Evolutionary conservation across 495 filamentous ascomycete species (phyloP), one percentile per base, ranked within the genome.

Genomic region (Aspergillus homomorphus): DNA sequence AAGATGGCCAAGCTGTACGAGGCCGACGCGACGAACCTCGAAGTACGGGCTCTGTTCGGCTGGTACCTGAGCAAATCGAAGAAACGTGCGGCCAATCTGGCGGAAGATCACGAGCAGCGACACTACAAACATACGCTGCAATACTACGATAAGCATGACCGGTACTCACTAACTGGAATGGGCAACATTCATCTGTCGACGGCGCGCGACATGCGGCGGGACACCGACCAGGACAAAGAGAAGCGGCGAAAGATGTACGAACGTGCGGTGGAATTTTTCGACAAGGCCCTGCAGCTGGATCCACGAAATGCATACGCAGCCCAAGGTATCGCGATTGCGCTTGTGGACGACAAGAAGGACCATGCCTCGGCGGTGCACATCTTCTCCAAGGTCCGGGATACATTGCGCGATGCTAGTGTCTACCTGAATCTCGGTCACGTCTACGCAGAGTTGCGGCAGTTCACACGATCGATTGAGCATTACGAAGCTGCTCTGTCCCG

Each of bases 51-150:
- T 1, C 73, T 98, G 53, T 95, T 94, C 60, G 93, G 92, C 2
- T 98, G 95, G 95, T 98, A 94, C 69, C 82, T 96, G 2, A 89
- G 87, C 66, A 86, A 86, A 57, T 87, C 89, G 42, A 92, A 92
- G 72, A 92, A 90, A 71, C 81, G 87, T 22, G 82, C 84, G 1
- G 73, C 83, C 48, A 93, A 95, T 66, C 80, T 97, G 51, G 85
- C 84, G 14, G 95, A 98, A 57, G 94, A 98, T 62, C 87, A 82
- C 22, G 94, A 98, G 70, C 85, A 95, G 62, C 84, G 92, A 5
- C 91, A 96, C 67, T 92, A 93, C 78, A 98, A 98, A 74, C 91
- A 98, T 66, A 96, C 92, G 0, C 79, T 98, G 18, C 91, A 96
- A 68, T 82, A 91, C 62, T 88, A 90, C 69, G 91, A 98, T 72